phyloP scores from a whole-genome alignment of 257 asterid species.

The Handroanthus guayacan region DNA sequence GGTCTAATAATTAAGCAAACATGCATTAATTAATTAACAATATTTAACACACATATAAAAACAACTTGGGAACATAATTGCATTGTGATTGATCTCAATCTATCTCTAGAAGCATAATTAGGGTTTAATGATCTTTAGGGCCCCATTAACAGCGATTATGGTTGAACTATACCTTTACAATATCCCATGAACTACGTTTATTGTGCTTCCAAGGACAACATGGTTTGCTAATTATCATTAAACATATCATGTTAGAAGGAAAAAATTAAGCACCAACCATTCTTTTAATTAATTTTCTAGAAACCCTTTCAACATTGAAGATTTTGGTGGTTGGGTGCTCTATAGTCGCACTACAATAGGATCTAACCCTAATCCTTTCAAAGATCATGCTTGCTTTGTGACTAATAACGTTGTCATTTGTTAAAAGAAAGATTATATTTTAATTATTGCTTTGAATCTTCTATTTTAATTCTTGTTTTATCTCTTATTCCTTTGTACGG shows the following conservation, averaged over 20 bases:
- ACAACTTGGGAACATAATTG: not conserved
- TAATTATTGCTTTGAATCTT: not conserved
- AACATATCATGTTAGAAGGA: not conserved
- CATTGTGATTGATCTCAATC: not conserved
- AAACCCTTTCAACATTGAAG: not conserved
- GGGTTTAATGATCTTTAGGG: conserved; percentile 22
- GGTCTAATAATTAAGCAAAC: not conserved
- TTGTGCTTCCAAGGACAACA: conserved; percentile 1
- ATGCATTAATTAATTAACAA: not conserved
- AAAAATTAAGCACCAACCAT: conserved; percentile 22
- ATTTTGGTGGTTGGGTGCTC: conserved; percentile 36
- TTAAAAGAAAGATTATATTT: no score
- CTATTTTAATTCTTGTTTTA: no score
- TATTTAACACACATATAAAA: not conserved
- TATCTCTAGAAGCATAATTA: not conserved
- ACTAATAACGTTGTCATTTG: not conserved
- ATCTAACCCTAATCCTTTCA: conserved; percentile 42
- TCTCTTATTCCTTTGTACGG: no score
- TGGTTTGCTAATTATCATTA: not conserved
- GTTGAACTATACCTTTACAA: not conserved
- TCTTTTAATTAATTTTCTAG: conserved; percentile 13
- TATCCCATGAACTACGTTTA: conserved; percentile 20
- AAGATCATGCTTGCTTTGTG: conserved; percentile 31
- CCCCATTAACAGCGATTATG: conserved; percentile 22
- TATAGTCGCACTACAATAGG: conserved; percentile 45